Base-by-base conservation (phyloP, 306 rosid species). In the Gynostemma pentaphyllum region DNA sequence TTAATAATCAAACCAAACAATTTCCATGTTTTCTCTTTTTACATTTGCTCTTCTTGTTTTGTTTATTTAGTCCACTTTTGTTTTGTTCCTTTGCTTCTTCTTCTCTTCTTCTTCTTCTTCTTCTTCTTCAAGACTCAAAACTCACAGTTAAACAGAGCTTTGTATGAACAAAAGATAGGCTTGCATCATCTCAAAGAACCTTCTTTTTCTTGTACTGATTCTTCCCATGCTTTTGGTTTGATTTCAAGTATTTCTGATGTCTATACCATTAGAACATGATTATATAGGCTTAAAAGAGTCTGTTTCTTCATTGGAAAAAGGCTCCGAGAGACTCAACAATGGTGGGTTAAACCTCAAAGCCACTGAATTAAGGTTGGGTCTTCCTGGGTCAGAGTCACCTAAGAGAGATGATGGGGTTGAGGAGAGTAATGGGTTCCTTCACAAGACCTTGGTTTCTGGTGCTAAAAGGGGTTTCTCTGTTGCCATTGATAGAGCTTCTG, bases 381-480 rank as follows among this genome's bases (percentile, higher is more conserved):
- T 91, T 48, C 97, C 97, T 2, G 97, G 97, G 1, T 84, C 89
- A 9, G 86, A 75, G 68, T 91, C 96, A 23, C 97, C 97, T 2
- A 80, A 71, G 67, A 81, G 96, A 47, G 83, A 83, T 8, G 56
- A 21, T 56, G 77, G 26, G 29, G 62, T 30, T 10, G 80, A 63
- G 40, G 79, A 73, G 6, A 79, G 64, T 8, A 68, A 26, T 48
- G 71, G 64, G 42, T 71, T 34, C 68, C 55, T 73, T 18, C 62
- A 67, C 15, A 90, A 83, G 79, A 72, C 54, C 73, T 62, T 74
- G 64, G 78, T 86, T 22, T 80, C 90, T 29, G 87, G 96, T 34
- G 96, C 94, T 30, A 89, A 89, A 30, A 89, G 95, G 77, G 97
- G 88, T 14, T 89, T 89, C 79, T 89, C 97, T 14, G 85, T 86